Evolutionary conservation across 306 rosid species (phyloP), one percentile per base, ranked within the genome.

Genomic region (Cyclanthera cordifolia): DNA sequence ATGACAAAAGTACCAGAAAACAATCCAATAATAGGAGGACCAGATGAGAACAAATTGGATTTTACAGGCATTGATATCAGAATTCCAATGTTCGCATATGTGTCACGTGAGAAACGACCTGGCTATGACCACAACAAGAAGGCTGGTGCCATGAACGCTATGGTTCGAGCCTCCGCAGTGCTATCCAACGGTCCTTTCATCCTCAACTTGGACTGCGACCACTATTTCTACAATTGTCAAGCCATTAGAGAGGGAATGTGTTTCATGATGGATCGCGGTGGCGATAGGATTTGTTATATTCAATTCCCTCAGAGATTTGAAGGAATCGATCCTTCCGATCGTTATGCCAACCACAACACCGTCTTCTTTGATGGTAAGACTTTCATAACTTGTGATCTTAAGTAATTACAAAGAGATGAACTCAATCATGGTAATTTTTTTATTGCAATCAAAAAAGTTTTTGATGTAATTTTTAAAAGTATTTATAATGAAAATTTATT

Each of bases 111-210:
- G 75, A 90, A 87, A 59, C 76, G 96, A 23, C 88, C 87, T 8
- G 96, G 96, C 0, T 85, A 71, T 47, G 95, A 90, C 73, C 96
- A 87, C 74, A 84, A 90, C 84, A 87, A 87, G 83, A 90, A 90
- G 81, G 96, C 92, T 23, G 96, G 96, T 66, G 96, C 96, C 72
- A 90, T 90, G 96, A 90, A 90, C 4, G 85, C 95, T 53, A 46
- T 90, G 95, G 95, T 90, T 69, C 79, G 96, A 80, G 96, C 96
- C 43, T 87, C 96, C 0, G 95, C 95, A 19, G 79, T 90, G 24
- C 68, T 90, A 59, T 85, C 96, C 3, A 90, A 90, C 24, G 96
- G 96, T 0, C 81, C 96, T 1, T 90, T 90, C 58, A 85, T 90
- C 52, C 95, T 87, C 27, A 90, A 90, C 54, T 73, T 90, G 68